Evolutionary conservation across 2,329 filamentous ascomycete species (phyloP).

Genomic region (Apiospora pterosperma): DNA sequence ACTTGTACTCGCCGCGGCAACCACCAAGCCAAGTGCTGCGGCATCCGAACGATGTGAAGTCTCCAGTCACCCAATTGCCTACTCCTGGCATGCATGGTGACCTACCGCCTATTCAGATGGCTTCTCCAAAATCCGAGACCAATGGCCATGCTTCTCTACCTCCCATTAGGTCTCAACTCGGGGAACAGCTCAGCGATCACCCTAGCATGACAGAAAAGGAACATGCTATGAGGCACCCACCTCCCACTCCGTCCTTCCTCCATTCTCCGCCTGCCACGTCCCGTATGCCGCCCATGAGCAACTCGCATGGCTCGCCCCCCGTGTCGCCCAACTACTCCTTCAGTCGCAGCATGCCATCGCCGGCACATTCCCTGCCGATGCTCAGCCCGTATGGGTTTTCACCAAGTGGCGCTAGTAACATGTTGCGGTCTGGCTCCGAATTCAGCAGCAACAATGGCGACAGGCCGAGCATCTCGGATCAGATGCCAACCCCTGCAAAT

Average conservation of each 20-base stretch:
- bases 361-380: slow-evolving; percentile 36
- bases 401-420: slow-evolving; percentile 12
- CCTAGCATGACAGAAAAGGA: slow-evolving; percentile 21
- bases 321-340: slow-evolving; percentile 47
- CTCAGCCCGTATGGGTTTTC: slow-evolving; percentile 32
- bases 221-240: slow-evolving; percentile 21
- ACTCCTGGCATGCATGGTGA: slow-evolving; percentile 24
- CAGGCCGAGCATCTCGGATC: slow-evolving; percentile 42
- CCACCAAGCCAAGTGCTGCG: slow-evolving; percentile 24
- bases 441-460: slow-evolving; percentile 43
- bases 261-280: slow-evolving; percentile 31
- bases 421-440: slow-evolving; percentile 34
- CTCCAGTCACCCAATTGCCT: slow-evolving; percentile 28
- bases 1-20: slow-evolving; percentile 21
- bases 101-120: slow-evolving; percentile 32
- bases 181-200: slow-evolving; percentile 31
- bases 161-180: slow-evolving; percentile 30
- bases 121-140: slow-evolving; percentile 35
- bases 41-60: slow-evolving; percentile 28
- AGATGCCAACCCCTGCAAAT: slow-evolving; percentile 36
- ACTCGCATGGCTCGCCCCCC: slow-evolving; percentile 41
- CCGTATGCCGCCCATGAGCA: slow-evolving; percentile 27
- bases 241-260: slow-evolving; percentile 19
- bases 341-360: slow-evolving; percentile 44
- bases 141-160: slow-evolving; percentile 33